These are phyloP conservation scores for Teunomyces pallodes DNA, from an alignment of 805 yeast species.

Conservation along the genomic window DNA sequence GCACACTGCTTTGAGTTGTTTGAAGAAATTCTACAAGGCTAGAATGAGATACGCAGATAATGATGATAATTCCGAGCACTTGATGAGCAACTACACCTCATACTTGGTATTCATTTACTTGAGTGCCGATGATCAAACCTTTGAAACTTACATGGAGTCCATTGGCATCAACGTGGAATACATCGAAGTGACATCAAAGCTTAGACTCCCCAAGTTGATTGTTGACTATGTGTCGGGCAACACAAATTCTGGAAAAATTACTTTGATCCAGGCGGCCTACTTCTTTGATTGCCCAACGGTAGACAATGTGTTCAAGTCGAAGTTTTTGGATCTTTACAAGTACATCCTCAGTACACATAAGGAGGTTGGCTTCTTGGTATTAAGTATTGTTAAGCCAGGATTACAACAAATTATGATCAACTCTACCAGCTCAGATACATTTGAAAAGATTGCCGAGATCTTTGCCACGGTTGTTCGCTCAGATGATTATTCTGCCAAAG, in stretches of 20 bases:
- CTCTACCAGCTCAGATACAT: slow-evolving; percentile 24
- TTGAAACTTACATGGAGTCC: slow-evolving; percentile 21
- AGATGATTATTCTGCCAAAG: slow-evolving; percentile 15
- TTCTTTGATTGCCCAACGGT: slow-evolving; percentile 28
- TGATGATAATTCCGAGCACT: not conserved
- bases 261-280: slow-evolving; percentile 29
- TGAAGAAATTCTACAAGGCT: slow-evolving; percentile 43
- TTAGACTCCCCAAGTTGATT: slow-evolving; percentile 26
- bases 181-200: slow-evolving; percentile 5
- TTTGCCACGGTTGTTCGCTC: slow-evolving; percentile 10
- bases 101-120: slow-evolving; percentile 35
- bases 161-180: slow-evolving; percentile 16
- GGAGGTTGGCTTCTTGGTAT: slow-evolving; percentile 23
- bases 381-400: slow-evolving; percentile 28
- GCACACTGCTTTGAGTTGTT: slow-evolving; percentile 44
- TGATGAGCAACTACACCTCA: slow-evolving; percentile 1
- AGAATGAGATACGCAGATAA: slow-evolving; percentile 33
- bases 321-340: slow-evolving; percentile 28
- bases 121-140: slow-evolving; percentile 22
- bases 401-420: slow-evolving; percentile 27
- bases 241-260: slow-evolving; percentile 17
- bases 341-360: slow-evolving; percentile 20
- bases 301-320: slow-evolving; percentile 26
- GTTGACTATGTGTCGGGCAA: slow-evolving; percentile 23
- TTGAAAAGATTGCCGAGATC: slow-evolving; percentile 27